Evolutionary conservation across 2,329 filamentous ascomycete species (phyloP).

Genomic region (Hymenoscyphus fructigenus): DNA sequence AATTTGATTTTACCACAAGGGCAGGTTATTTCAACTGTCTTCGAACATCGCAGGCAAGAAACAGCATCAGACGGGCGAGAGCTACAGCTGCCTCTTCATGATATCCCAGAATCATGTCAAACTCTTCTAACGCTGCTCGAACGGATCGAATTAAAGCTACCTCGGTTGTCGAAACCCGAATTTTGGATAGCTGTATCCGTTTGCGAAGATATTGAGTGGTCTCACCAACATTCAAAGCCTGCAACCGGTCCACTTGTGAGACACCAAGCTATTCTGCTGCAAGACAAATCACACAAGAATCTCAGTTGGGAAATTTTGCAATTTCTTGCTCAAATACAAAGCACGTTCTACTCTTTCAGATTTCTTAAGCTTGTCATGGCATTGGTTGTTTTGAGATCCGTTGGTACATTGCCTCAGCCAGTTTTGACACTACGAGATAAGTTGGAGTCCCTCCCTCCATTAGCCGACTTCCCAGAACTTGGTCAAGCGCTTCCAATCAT

Average conservation of each 20-base stretch:
- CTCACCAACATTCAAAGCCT: conserved; percentile 26
- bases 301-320: conserved; percentile 37
- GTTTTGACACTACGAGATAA: conserved; percentile 17
- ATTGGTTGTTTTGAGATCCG: conserved; percentile 18
- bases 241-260: conserved; percentile 17
- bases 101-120: conserved; percentile 28
- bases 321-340: conserved; percentile 34
- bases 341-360: conserved; percentile 36
- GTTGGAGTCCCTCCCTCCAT: conserved; percentile 28
- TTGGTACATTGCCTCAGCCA: conserved; percentile 11
- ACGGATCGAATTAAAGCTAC: conserved; percentile 19
- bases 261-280: conserved; percentile 15
- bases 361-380: conserved; percentile 34
- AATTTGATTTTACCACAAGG: conserved; percentile 38
- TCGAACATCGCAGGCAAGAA: conserved; percentile 34
- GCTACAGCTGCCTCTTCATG: conserved; percentile 27
- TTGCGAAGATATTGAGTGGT: conserved; percentile 34
- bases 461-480: conserved; percentile 22
- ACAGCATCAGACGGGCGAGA: conserved; percentile 30
- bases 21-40: conserved; percentile 25
- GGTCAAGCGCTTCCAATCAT: conserved; percentile 16
- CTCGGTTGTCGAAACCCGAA: conserved; percentile 16
- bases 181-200: conserved; percentile 32
- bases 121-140: conserved; percentile 21
- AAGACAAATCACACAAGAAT: conserved; percentile 5